phyloP scores from a whole-genome alignment of 768 basidiomycete species.

The Agrocybe praecox region DNA sequence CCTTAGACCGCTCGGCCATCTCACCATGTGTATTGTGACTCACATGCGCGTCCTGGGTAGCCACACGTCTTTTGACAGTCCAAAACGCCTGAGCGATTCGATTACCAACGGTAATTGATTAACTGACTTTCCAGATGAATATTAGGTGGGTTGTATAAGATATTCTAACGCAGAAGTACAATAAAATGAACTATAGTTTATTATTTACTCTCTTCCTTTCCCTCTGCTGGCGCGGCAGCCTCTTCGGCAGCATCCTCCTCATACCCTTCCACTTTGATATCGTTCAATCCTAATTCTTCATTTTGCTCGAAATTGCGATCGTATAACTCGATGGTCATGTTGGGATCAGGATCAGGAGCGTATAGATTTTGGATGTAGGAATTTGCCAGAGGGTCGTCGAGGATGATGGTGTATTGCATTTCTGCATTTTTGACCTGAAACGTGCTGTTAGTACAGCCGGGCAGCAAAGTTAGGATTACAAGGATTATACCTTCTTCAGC shows the following conservation, averaged over 20 bases:
- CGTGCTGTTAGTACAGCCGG: not conserved
- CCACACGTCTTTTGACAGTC: too few species aligned
- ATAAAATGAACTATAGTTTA: too few species aligned
- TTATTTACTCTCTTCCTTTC: not conserved
- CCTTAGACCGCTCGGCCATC: slow-evolving; percentile 92
- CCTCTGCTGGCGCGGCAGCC: not conserved
- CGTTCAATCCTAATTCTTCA: slow-evolving; percentile 91
- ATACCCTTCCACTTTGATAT: slow-evolving; percentile 83
- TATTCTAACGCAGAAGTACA: too few species aligned
- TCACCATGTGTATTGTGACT: slow-evolving; percentile 18
- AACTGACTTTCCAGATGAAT: too few species aligned
- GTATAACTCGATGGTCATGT: slow-evolving; percentile 83
- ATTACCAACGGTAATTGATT: too few species aligned
- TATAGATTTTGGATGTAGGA: slow-evolving; percentile 97
- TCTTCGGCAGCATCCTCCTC: slow-evolving; percentile 33
- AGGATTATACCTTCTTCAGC: slow-evolving; percentile 67
- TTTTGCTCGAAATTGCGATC: slow-evolving; percentile 90
- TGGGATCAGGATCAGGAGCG: slow-evolving; percentile 95
- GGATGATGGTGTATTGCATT: slow-evolving; percentile 84
- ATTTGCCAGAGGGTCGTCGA: slow-evolving; percentile 95
- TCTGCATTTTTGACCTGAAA: slow-evolving; percentile 75
- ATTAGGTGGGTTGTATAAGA: too few species aligned
- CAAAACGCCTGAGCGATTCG: too few species aligned
- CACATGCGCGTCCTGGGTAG: not conserved
- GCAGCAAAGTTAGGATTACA: slow-evolving; percentile 4